Base-by-base conservation (phyloP, 306 rosid species). In the Cyclanthera cordifolia region DNA sequence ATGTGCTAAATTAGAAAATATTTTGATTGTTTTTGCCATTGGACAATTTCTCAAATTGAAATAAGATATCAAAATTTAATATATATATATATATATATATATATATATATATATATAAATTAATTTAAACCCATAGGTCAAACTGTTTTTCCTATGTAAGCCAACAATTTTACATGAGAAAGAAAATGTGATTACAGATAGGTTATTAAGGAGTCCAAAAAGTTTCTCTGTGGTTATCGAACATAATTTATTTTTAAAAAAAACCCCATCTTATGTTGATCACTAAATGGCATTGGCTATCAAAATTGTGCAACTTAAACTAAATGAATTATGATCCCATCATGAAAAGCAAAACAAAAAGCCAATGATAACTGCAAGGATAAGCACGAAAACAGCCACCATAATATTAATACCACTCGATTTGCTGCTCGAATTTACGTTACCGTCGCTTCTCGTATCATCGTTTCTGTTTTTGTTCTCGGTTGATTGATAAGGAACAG, bases 301-400 rank as follows among this genome's bases (percentile, higher is more conserved):
- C 70, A 43, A 63, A 45, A 65, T 21, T 23, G 53, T 41, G 21
- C 9, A 50, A n/a, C 48, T 15, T 28, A 67, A 67, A 34, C 15
- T 45, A 11, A 47, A 53, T 15, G 23, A 53, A 70, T 41, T 28
- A 54, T 15, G 64, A 70, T 55, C 50, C 24, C 53, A 24, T 16
- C 76, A 68, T 49, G 43, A 49, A 13, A 68, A 81, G 46, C 67
- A 89, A 68, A 72, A 82, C 61, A 51, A 72, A 51, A 72, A 82
- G 61, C 91, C 93, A 55, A 89, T 43, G 50, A 82, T 21, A 61
- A 90, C 6, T 13, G 94, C 79, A 15, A 87, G 78, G n/a, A 86
- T 17, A 65, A 87, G 81, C 72, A 87, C 74, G 72, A 87, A 47
- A 76, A 53, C 11, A 14, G 70, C 76, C 63, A 94, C 87, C 14